Conservation (phyloP, 768 basidiomycete genomes). For the Pluteus cervinus region DNA sequence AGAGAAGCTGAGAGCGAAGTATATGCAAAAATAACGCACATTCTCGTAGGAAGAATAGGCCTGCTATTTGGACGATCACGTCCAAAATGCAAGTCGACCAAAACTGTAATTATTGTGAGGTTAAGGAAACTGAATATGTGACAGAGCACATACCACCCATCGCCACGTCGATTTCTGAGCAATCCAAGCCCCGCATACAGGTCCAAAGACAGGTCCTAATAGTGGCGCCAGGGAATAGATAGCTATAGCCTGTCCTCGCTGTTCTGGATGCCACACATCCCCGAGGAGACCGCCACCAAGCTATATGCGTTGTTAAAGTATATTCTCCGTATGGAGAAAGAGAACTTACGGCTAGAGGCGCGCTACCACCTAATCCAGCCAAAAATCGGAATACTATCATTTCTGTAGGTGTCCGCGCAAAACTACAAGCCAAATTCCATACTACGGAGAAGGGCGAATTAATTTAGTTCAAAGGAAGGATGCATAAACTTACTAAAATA, state of each 20-base stretch:
- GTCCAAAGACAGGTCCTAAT: conserved; percentile 60
- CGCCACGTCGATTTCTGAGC: conserved; percentile 61
- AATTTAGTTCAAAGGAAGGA: not conserved
- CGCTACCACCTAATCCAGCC: conserved; percentile 67
- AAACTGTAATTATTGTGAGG: conserved; percentile 32
- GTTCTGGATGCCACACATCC: conserved; percentile 56
- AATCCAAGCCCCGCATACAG: conserved; percentile 61
- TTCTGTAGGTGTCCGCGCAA: conserved; percentile 50
- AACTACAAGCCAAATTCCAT: conserved; percentile 63
- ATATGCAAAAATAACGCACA: conserved; percentile 31
- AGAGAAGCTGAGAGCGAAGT: conserved; percentile 3
- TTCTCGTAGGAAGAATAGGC: conserved; percentile 55
- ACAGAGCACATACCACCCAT: conserved; percentile 51
- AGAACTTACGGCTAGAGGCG: conserved; percentile 53
- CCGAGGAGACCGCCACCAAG: conserved; percentile 61
- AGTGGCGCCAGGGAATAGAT: conserved; percentile 62
- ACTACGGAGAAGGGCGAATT: conserved; percentile 27
- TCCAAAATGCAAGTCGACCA: conserved; percentile 62
- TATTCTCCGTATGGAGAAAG: conserved; percentile 21
- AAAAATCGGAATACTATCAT: conserved; percentile 66
- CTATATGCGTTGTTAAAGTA: conserved; percentile 21
- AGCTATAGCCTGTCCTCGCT: conserved; percentile 58
- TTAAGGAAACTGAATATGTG: not conserved
- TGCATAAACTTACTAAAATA: conserved; percentile 42
- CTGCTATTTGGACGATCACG: conserved; percentile 45